Base-by-base conservation (phyloP, 2,329 filamentous ascomycete species). In the Zasmidium citrigriseum region DNA sequence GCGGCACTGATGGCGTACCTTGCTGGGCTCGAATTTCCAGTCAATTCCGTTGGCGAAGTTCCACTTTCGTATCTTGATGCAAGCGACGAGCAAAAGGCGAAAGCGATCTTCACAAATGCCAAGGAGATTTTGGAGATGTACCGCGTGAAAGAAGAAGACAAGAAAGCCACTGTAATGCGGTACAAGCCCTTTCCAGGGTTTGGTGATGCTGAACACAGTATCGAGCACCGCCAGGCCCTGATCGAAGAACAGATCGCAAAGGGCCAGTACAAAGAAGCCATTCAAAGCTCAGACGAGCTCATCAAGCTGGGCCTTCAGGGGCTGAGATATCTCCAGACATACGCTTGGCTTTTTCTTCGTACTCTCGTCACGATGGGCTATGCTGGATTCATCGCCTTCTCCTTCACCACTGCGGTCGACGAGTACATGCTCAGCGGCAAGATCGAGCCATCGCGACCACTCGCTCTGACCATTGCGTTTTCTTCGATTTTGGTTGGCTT, bases 1-100 rank as follows among this genome's bases (percentile, higher is more conserved):
- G 95, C 95, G 4, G 90, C 95, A 9, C 83, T 99, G 59, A 99
- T 99, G 95, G 88, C 96, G 0, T 96, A 98, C 70, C 82, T 99
- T 16, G 86, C 86, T 50, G 95, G 95, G 2, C 77, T 93, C 12
- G 89, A 93, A 65, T 99, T 93, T 69, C 96, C 95, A 0, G 93
- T 93, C 54, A 99, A 99, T 72, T 98, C 93, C 0, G 95, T 99
- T 2, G 95, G 95, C 49, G 89, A 96, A 75, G 82, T 99, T 27
- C 95, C 95, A 0, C 78, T 99, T 25, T 84, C 90, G 0, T 99
- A 89, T 72, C 77, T 98, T 9, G 84, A 89, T 52, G 90, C 88
- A 0, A 82, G 82, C 66, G 82, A 86, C 9, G 82, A 86, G 53
- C 86, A 91, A 62, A 97, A 98, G 74, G 91, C 96, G 0, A 83